Base-by-base conservation (phyloP, 202 grass and related monocot species). In the Bolboschoenoplectus hybrid region DNA sequence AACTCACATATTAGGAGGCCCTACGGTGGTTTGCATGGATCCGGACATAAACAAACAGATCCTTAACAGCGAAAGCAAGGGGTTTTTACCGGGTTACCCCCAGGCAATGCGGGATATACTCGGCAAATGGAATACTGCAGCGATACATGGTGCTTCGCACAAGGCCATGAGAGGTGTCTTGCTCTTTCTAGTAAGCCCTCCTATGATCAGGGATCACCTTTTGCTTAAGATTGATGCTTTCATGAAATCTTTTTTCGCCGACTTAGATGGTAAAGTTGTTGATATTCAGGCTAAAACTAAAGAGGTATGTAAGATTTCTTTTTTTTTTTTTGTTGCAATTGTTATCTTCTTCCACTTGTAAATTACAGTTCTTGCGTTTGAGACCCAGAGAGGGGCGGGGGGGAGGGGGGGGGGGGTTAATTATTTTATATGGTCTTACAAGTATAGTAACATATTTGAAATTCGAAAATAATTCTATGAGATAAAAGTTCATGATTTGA, bases 201-300 rank as follows among this genome's bases (percentile, higher is more conserved):
- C 85, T 20, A 80, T 87, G 78, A 90, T 90, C 85, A 84, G 72
- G 69, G 85, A 87, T 55, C 85, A 87, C 51, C 80, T 90, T 39
- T 38, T 90, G 14, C 49, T 85, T 4, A 90, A 84, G 62, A 84
- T 90, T n/a, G 85, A 90, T 73, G 50, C 82, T 12, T 90, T 90
- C 88, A 87, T 90, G 88, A 69, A 74, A 80, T 87, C 69, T 36
- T 76, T 86, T 66, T 40, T 87, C 35, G 9, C 46, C 16, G 49
- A 19, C 16, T 87, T 84, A 70, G 71, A 39, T 14, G 88, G 80
- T 10, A 14, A 51, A 43, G 85, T 84, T 63, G 67, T 90, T 41
- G 88, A 90, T 79, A 83, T 90, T 46, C 88, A 90, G 49, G 85
- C 85, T 60, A 90, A 90, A 67, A 87, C 88, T 41, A 90, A 90